Evolutionary conservation across 495 filamentous ascomycete species (phyloP).

Genomic region (Xanthoparmelia taractica): DNA sequence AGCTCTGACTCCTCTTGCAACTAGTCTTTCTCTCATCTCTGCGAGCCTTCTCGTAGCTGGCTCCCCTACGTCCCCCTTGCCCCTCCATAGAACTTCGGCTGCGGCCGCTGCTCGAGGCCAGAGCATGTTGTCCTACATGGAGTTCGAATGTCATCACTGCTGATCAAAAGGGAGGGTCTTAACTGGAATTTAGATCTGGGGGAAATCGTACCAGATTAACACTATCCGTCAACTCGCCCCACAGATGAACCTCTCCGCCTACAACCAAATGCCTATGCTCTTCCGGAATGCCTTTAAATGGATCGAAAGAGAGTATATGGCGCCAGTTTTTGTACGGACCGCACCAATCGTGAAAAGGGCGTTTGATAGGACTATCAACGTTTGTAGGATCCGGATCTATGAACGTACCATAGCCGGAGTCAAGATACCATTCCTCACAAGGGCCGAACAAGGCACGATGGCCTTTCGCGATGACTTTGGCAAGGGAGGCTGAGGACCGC

Average conservation of each 20-base stretch:
- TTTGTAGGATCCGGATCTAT: constrained; percentile 18
- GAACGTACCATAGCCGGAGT: constrained; percentile 42
- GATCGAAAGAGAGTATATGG: constrained; percentile 66
- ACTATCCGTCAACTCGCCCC: constrained; percentile 69
- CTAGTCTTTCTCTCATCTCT: constrained; percentile 65
- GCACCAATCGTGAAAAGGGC: constrained; percentile 70
- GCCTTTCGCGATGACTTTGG: constrained; percentile 48
- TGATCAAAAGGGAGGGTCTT: constrained; percentile 34
- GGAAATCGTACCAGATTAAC: constrained; percentile 47
- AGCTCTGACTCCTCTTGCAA: constrained; percentile 53
- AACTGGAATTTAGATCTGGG: not conserved
- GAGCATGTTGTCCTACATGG: constrained; percentile 40
- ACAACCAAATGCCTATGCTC: constrained; percentile 54
- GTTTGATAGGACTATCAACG: constrained; percentile 12
- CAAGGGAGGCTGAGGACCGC: constrained; percentile 51
- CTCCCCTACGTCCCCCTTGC: constrained; percentile 60
- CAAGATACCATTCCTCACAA: constrained; percentile 73
- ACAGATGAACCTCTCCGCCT: constrained; percentile 68
- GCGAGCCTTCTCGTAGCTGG: constrained; percentile 48
- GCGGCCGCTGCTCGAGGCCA: constrained; percentile 51
- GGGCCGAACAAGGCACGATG: constrained; percentile 62
- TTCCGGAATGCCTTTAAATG: constrained; percentile 47
- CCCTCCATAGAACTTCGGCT: constrained; percentile 71
- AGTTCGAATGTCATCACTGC: constrained; percentile 51
- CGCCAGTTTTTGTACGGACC: constrained; percentile 65